Evolutionary conservation across 306 rosid genomes (phyloP).

Genomic region (Quercus bicolor): DNA sequence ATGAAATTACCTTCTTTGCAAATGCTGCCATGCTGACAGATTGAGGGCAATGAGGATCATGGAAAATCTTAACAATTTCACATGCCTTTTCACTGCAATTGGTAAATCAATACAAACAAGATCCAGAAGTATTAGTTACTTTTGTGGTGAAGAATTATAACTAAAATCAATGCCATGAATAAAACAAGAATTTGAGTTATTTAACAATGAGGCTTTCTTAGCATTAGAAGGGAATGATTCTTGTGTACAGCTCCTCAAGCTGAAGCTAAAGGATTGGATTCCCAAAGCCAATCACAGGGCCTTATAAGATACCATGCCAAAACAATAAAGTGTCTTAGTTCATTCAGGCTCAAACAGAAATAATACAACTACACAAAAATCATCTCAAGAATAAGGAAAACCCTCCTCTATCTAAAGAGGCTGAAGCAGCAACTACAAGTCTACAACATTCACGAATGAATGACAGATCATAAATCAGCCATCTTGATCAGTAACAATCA

Average conservation of each 20-base stretch:
- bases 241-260: neutral
- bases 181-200: neutral
- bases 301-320: neutral
- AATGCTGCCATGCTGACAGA: constrained; percentile 59
- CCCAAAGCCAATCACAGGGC: neutral
- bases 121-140: neutral
- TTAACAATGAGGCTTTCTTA: neutral
- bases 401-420: neutral
- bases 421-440: neutral
- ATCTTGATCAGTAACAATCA: neutral
- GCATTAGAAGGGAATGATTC: neutral
- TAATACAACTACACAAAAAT: neutral
- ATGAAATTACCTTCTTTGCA: constrained; percentile 59
- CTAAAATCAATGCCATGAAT: neutral
- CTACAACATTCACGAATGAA: neutral
- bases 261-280: neutral
- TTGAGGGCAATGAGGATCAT: constrained; percentile 56
- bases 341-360: neutral
- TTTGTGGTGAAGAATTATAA: neutral
- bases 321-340: neutral
- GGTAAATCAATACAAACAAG: constrained; percentile 17
- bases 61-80: constrained; percentile 55
- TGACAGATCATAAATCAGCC: neutral
- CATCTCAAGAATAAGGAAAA: neutral
- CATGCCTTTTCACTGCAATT: constrained; percentile 66